These are phyloP conservation scores for Penicillium pulvis DNA, from an alignment of 495 filamentous ascomycete genomes.

Conservation along the genomic window DNA sequence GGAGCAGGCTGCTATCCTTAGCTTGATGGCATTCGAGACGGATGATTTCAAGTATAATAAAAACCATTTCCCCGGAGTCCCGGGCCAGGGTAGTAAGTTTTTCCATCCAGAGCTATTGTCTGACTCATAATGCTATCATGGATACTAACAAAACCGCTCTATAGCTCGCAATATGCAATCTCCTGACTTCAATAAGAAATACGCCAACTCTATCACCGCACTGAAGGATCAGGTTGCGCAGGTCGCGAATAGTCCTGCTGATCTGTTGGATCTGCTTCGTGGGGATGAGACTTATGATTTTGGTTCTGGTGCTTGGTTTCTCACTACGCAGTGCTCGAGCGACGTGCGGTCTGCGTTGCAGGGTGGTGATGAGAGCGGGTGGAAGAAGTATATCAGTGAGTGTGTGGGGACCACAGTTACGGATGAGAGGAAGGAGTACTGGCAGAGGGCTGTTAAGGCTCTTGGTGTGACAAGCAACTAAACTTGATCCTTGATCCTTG, in stretches of 20 bases:
- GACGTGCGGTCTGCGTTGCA: slow-evolving; percentile 50
- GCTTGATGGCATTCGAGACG: slow-evolving; percentile 68
- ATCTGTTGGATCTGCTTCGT: slow-evolving; percentile 59
- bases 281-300: slow-evolving; percentile 65
- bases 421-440: slow-evolving; percentile 55
- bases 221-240: slow-evolving; percentile 40
- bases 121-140: background rate
- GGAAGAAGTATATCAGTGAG: slow-evolving; percentile 57
- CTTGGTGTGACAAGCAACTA: slow-evolving; percentile 31
- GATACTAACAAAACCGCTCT: too few species aligned
- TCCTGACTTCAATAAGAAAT: slow-evolving; percentile 59
- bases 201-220: slow-evolving; percentile 59
- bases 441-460: slow-evolving; percentile 47
- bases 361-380: slow-evolving; percentile 56
- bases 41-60: slow-evolving; percentile 67
- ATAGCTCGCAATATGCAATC: slow-evolving; percentile 74
- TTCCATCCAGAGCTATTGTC: background rate
- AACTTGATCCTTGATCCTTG: background rate
- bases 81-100: slow-evolving; percentile 69
- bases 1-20: slow-evolving; percentile 65
- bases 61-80: slow-evolving; percentile 61
- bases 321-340: slow-evolving; percentile 61
- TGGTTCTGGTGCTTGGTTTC: slow-evolving; percentile 74
- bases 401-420: slow-evolving; percentile 63
- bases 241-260: slow-evolving; percentile 43